Base-by-base conservation (phyloP, 768 basidiomycete genomes). In the Boletus insuetus region DNA sequence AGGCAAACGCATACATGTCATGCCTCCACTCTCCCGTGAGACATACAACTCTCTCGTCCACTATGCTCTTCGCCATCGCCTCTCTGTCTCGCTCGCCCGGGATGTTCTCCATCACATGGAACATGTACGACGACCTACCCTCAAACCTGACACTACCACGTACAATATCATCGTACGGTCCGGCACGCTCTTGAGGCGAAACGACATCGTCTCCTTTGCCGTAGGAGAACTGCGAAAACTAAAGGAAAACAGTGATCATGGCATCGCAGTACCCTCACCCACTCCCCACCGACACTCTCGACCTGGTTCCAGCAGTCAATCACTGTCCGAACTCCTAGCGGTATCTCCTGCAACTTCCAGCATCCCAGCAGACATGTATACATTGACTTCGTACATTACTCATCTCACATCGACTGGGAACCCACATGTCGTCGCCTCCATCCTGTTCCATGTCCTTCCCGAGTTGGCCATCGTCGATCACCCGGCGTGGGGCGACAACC, bases 31-130 rank as follows among this genome's bases (percentile, higher is more conserved):
- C 8, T 71, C 75, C 40, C 54, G 75, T 11, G 65, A 70, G 20
- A 71, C 78, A 1, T 87, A 84, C 68, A 87, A 89, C 64, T 63
- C 82, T 1, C 78, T 92, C 26, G 60, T 91, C 4, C 77, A 86
- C 56, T 91, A 89, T 66, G 74, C 84, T 5, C 75, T 92, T 35
- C 80, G 80, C 9, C 78, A 87, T 60, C 78, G 79, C n/a, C 70
- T 76, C 39, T 84, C 84, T 6, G 69, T 78, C 17, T 54, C 63
- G 1, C 71, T 82, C 24, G 86, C 81, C 0, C 67, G 76, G 14
- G 58, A 65, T 13, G 69, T 90, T 14, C 65, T 89, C 12, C 58
- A 78, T 13, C 81, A 88, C 59, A 85, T 89, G 82, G 73, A 71
- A 19, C 59, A 70, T 17, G 56, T 71, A 3, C 77, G 81, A 16